Percentiles rank a stretch among this genome's conserved stretches.
Evolutionary conservation across 768 basidiomycete genomes (phyloP).

Genomic region (Hygrocybe punicea): DNA sequence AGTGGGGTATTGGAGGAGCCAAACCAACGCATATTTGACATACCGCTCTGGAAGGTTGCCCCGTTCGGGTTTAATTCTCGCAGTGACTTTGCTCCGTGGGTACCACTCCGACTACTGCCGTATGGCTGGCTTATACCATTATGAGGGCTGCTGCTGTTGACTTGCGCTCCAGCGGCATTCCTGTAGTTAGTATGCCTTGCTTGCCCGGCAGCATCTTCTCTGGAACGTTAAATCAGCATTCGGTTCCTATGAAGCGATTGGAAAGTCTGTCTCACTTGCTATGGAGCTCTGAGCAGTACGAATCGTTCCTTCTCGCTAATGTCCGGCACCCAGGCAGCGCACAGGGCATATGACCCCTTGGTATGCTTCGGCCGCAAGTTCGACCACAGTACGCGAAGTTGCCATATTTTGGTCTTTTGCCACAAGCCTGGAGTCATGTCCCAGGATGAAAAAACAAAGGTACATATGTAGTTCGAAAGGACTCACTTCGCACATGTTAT

Average conservation of each 20-base stretch:
- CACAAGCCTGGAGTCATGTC: slow-evolving; percentile 36
- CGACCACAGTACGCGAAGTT: slow-evolving; percentile 59
- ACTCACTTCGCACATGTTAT: slow-evolving; percentile 50
- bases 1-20: slow-evolving; percentile 4
- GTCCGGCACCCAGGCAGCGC: slow-evolving; percentile 50
- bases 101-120: too few relatives aligned
- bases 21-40: too few relatives aligned
- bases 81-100: slow-evolving; percentile 43
- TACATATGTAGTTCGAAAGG: background rate
- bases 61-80: slow-evolving; percentile 48
- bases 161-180: too few relatives aligned
- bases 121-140: too few relatives aligned
- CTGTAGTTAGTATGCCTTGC: too few relatives aligned
- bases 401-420: slow-evolving; percentile 55
- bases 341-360: slow-evolving; percentile 44
- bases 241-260: too few relatives aligned
- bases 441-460: background rate
- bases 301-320: slow-evolving; percentile 46
- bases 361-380: slow-evolving; percentile 52
- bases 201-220: too few relatives aligned
- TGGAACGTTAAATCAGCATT: too few relatives aligned
- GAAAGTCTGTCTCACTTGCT: slow-evolving; percentile 57
- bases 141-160: background rate
- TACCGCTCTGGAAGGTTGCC: slow-evolving; percentile 52
- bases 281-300: slow-evolving; percentile 59